phyloP scores from a whole-genome alignment of 257 asterid genomes.

The Perilla frutescens region DNA sequence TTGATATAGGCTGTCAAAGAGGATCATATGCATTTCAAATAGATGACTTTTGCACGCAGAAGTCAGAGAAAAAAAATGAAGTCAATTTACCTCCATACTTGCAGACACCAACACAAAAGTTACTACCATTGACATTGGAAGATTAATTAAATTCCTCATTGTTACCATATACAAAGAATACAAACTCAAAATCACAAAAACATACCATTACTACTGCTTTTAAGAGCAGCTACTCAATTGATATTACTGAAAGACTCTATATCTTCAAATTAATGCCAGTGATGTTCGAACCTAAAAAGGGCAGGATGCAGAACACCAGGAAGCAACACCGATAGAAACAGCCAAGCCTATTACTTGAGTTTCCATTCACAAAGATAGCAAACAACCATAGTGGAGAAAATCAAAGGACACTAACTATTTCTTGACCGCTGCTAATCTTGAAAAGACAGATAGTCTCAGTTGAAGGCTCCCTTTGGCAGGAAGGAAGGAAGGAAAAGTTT shows the following conservation, averaged over 20 bases:
- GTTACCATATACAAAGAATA: conserved; percentile 8
- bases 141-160: conserved; percentile 1
- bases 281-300: not conserved
- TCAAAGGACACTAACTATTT: not conserved
- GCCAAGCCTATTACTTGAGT: not conserved
- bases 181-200: not conserved
- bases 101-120: not conserved
- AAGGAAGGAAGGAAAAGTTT: not conserved
- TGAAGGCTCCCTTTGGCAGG: not conserved
- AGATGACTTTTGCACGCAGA: not conserved
- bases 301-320: conserved; percentile 1
- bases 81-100: not conserved
- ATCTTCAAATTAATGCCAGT: not conserved
- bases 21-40: not conserved
- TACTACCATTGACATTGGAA: not conserved
- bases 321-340: not conserved
- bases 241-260: conserved; percentile 5
- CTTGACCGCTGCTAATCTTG: not conserved
- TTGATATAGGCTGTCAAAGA: not conserved
- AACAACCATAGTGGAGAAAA: not conserved
- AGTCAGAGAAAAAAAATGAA: not conserved
- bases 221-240: conserved; percentile 5
- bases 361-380: conserved; percentile 11
- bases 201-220: not conserved
- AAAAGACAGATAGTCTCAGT: not conserved